Conservation (phyloP, 768 basidiomycete genomes). For the Kwoniella botswanensis region DNA sequence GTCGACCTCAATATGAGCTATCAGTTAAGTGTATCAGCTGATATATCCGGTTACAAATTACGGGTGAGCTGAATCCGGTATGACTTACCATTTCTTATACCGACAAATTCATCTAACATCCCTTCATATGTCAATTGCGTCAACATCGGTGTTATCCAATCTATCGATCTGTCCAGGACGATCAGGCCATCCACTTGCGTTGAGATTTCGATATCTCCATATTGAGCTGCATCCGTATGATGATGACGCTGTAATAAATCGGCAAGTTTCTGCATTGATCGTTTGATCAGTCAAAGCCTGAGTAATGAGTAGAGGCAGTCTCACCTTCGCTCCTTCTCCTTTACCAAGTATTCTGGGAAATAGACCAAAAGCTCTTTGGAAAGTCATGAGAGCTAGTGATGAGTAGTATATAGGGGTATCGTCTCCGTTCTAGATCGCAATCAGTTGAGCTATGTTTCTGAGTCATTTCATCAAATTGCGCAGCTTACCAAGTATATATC, state of each 20-base stretch:
- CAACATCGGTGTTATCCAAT: conserved; percentile 93
- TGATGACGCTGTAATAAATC: conserved; percentile 68
- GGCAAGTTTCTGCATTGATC: conserved; percentile 69
- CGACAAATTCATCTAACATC: conserved; percentile 87
- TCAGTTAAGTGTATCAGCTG: background rate
- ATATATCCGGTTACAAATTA: too few relatives aligned
- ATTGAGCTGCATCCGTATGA: conserved; percentile 38
- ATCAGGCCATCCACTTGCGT: conserved; percentile 77
- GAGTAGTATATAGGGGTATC: conserved; percentile 88
- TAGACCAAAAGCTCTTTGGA: conserved; percentile 82
- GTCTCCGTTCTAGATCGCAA: conserved; percentile 76
- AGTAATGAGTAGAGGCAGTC: conserved; percentile 12
- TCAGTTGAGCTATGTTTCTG: background rate
- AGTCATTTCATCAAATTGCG: background rate
- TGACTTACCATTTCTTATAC: conserved; percentile 81
- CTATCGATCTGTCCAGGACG: conserved; percentile 84
- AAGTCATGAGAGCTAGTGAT: conserved; percentile 77
- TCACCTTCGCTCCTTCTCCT: conserved; percentile 70
- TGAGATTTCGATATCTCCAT: conserved; percentile 49
- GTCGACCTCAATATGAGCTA: conserved; percentile 61
- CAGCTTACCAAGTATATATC: conserved; percentile 85
- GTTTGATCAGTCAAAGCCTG: background rate
- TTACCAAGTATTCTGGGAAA: conserved; percentile 94
- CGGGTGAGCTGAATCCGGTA: background rate
- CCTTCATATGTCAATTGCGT: conserved; percentile 98